Evolutionary conservation across 2,329 filamentous ascomycete genomes (phyloP), one percentile per base, ranked within the genome.

Genomic region (Cercospora beticola): DNA sequence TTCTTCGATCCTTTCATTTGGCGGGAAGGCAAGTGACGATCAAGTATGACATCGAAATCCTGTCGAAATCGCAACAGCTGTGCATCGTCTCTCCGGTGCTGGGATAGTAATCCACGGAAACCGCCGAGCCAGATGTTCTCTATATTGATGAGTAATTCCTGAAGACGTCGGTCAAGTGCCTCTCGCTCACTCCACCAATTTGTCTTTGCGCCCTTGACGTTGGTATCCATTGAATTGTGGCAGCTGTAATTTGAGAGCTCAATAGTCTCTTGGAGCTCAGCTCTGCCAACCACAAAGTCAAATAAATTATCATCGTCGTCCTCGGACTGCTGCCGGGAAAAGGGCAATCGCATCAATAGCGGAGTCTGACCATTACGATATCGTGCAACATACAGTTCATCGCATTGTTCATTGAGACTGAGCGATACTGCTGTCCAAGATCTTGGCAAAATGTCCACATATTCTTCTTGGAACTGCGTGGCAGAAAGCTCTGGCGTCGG

Each of bases 121-220:
- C 95, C 95, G 60, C 94, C 94, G 5, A 99, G 87, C 95, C 95
- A 99, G 23, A 95, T 89, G 70, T 92, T 90, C 79, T 99, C 94
- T 46, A 99, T 91, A 68, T 93, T 96, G 64, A 89, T 85, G 1
- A 99, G 84, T 9, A 99, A 86, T 62, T 92, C 89, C 70, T 88
- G 89, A 26, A 99, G 84, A 9, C 92, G 89, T 33, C 82, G 82
- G 76, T 99, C 95, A 16, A 99, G 84, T 2, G 86, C 86, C 79
- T 95, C 90, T 14, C 96, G 88, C 76, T 94, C 91, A 4, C 87
- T 87, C 94, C 95, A 99, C 95, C 95, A 99, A 58, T 89, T 89
- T 46, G 87, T 87, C 78, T 92, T 93, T 30, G 91, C 89, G 40
- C 89, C 90, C 78, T 91, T 92, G 58, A 87, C 86, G 8, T 86